Conservation (phyloP, 805 yeast species). For the Nakazawaea molendinolei region DNA sequence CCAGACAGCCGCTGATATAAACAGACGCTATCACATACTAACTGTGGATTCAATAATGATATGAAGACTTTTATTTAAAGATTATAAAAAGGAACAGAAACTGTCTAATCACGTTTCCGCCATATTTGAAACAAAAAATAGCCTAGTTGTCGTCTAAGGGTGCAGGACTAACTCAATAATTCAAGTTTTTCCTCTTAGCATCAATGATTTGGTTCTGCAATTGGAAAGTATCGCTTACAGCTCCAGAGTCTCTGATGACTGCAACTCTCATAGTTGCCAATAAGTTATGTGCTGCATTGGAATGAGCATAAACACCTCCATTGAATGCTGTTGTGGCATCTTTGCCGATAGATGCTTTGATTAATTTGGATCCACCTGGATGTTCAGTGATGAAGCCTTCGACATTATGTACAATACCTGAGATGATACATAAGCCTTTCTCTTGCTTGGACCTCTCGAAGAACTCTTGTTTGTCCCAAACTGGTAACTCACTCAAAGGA, state of each 20-base stretch:
- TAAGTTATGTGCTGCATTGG: conserved; percentile 80
- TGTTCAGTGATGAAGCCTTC: conserved; percentile 63
- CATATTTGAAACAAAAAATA: no score
- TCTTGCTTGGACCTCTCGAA: conserved; percentile 40
- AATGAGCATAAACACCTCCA: conserved; percentile 81
- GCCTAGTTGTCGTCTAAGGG: no score
- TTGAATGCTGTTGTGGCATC: conserved; percentile 81
- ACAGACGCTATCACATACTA: no score
- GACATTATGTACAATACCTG: conserved; percentile 78
- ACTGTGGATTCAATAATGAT: no score
- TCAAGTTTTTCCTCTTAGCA: conserved; percentile 26
- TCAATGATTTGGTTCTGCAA: conserved; percentile 41
- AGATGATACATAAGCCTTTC: conserved; percentile 59
- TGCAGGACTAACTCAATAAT: no score
- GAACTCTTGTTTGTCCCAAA: conserved; percentile 65
- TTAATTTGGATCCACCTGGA: conserved; percentile 77
- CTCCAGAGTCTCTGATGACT: conserved; percentile 62
- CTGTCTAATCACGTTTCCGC: no score
- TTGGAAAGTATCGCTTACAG: conserved; percentile 45
- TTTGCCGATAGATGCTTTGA: conserved; percentile 67
- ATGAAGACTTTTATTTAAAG: no score
- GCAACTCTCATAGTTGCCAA: conserved; percentile 81
- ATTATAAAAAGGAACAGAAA: no score
- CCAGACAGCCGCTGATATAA: no score
- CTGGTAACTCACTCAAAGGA: conserved; percentile 56